Percentiles rank a stretch among this genome's conserved stretches.
These are phyloP conservation scores for Phialophora macrospora DNA, from an alignment of 2,329 filamentous ascomycete species.

Conservation along the genomic window DNA sequence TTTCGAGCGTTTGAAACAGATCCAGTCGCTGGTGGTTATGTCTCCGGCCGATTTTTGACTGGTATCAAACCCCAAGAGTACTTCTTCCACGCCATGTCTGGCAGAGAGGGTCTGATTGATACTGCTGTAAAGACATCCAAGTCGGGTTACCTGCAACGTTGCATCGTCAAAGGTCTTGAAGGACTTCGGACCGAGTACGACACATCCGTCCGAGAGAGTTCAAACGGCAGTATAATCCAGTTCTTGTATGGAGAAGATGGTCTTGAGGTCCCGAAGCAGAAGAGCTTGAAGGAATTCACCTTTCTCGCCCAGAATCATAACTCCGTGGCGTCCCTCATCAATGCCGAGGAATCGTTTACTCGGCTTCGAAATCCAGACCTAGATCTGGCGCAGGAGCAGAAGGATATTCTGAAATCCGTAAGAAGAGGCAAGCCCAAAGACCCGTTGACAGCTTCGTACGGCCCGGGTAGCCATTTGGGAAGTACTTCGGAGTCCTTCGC, in stretches of 20 bases:
- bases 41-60: slow-evolving; percentile 95
- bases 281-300: slow-evolving; percentile 85
- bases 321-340: slow-evolving; percentile 77
- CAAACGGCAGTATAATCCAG: slow-evolving; percentile 90
- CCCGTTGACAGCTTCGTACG: slow-evolving; percentile 73
- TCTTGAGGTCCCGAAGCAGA: slow-evolving; percentile 90
- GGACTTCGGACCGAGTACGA: slow-evolving; percentile 91
- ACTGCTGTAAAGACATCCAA: slow-evolving; percentile 98
- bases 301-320: slow-evolving; percentile 86
- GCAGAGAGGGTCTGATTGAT: slow-evolving; percentile 96
- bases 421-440: slow-evolving; percentile 66
- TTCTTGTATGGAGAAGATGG: slow-evolving; percentile 98
- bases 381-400: slow-evolving; percentile 53
- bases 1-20: slow-evolving; percentile 92
- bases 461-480: slow-evolving; percentile 78
- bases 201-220: slow-evolving; percentile 82
- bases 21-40: slow-evolving; percentile 87
- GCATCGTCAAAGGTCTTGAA: slow-evolving; percentile 98
- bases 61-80: slow-evolving; percentile 97
- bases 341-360: slow-evolving; percentile 58
- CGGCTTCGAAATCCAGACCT: slow-evolving; percentile 25
- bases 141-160: slow-evolving; percentile 94
- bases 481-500: slow-evolving; percentile 90
- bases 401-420: slow-evolving; percentile 66
- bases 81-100: slow-evolving; percentile 99